Conservation (phyloP, 2,329 filamentous ascomycete genomes). For the Cercospora janseana region DNA sequence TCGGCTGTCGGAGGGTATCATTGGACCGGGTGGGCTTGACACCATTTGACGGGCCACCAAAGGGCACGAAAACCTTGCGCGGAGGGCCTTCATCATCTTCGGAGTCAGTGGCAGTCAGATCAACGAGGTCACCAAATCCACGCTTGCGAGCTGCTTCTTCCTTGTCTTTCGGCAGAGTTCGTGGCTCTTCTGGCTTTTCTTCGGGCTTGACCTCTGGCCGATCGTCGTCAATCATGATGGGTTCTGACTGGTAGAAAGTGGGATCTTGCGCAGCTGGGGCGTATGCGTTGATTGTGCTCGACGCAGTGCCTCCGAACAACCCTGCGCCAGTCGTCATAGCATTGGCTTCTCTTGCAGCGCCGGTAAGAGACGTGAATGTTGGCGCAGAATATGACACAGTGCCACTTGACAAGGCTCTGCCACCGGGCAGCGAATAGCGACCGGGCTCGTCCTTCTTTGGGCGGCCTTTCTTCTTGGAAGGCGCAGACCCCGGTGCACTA, state of each 20-base stretch:
- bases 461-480: constrained; percentile 26
- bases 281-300: constrained; percentile 6
- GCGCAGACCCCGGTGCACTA: constrained; percentile 8
- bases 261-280: constrained; percentile 6
- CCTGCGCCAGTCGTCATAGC: constrained; percentile 20
- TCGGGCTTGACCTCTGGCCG: constrained; percentile 26
- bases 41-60: constrained; percentile 12
- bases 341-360: constrained; percentile 29
- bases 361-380: constrained; percentile 29
- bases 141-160: constrained; percentile 57
- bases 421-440: constrained; percentile 19
- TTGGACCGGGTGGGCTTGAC: constrained; percentile 14
- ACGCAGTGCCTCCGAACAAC: constrained; percentile 1
- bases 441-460: constrained; percentile 23
- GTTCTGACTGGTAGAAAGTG: constrained; percentile 11
- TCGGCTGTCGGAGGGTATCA: constrained; percentile 21
- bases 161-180: constrained; percentile 46
- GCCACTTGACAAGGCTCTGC: constrained; percentile 12
- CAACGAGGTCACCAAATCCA: constrained; percentile 54
- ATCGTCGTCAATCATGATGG: constrained; percentile 12
- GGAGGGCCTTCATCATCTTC: constrained; percentile 50
- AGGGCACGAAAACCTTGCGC: constrained; percentile 37
- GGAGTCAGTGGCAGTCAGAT: constrained; percentile 46
- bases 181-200: constrained; percentile 28
- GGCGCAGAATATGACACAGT: constrained; percentile 32